Conservation (phyloP, 2,329 filamentous ascomycete genomes). For the Venturia effusa region DNA sequence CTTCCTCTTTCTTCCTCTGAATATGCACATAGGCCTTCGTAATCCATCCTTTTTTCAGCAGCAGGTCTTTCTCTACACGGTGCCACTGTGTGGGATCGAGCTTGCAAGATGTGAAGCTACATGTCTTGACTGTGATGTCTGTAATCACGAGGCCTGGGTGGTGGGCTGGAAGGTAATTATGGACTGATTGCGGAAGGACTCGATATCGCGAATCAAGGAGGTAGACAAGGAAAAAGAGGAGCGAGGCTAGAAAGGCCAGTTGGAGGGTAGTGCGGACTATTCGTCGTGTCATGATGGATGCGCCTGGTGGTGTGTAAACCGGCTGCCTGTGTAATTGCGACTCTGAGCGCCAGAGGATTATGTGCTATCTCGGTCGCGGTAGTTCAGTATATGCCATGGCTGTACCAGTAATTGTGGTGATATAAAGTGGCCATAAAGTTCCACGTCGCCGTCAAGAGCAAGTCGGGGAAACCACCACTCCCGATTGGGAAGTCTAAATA, state of each 20-base stretch:
- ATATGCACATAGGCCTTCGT: conserved; percentile 72
- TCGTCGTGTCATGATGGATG: conserved; percentile 25
- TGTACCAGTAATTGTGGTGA: neutral
- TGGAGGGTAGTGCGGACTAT: conserved; percentile 57
- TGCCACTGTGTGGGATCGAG: conserved; percentile 67
- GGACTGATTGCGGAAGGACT: conserved; percentile 73
- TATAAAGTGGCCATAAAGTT: neutral
- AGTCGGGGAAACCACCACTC: neutral
- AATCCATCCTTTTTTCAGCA: conserved; percentile 63
- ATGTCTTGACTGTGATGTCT: conserved; percentile 69
- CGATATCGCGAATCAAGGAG: conserved; percentile 83
- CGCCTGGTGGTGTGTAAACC: neutral
- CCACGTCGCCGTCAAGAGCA: neutral
- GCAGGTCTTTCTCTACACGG: conserved; percentile 81
- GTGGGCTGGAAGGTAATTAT: conserved; percentile 73
- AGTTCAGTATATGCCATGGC: neutral
- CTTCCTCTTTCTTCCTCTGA: conserved; percentile 75
- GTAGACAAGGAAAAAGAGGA: conserved; percentile 59
- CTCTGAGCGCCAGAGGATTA: neutral
- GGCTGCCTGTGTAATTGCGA: neutral
- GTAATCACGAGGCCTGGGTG: conserved; percentile 77
- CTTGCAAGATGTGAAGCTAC: conserved; percentile 64
- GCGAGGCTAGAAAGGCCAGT: conserved; percentile 53
- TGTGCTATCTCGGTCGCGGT: neutral
- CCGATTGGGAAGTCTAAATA: neutral